Base-by-base conservation (phyloP, 257 asterid species). In the Sherardia arvensis region DNA sequence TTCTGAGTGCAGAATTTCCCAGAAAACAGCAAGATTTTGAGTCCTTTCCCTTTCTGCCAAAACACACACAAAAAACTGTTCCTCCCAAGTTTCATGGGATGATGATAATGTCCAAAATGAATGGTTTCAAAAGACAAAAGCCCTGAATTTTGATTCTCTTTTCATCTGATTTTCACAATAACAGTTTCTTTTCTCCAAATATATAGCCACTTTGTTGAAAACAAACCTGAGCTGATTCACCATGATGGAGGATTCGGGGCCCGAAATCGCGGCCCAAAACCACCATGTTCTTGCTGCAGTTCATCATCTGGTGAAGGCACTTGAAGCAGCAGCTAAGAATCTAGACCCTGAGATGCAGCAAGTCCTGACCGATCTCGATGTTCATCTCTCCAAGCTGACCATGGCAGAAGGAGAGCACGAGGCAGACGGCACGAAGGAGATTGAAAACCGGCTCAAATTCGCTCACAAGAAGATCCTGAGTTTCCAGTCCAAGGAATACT, bases 281-380 rank as follows among this genome's bases (percentile, higher is more conserved):
- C 78, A 67, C 26, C 89, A 84, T 27, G 54, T 84, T 48, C 73
- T 80, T 59, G 83, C 83, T 12, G 95, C 89, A 25, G 83, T 82
- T 36, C 69, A 78, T 59, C 95, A 86, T 76, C 74, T 82, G 68
- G 68, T 82, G 59, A 84, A 77, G 79, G 85, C 82, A 45, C 76
- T 86, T 15, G 76, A 70, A 38, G 74, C 66, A 81, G 79, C 56
- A 49, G 51, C 51, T 8, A 73, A 66, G 64, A 69, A 18, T 66
- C 28, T 82, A 62, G 67, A 66, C 61, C 14, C 49, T 18, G 85
- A 75, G 17, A 59, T 58, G 51, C 79, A 69, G 45, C 76, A 61
- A 64, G 48, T 69, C 18, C 65, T 86, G 3, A 66, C 77, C 4
- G 77, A 78, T 51, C 79, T 84, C 9, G 85, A 74, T 67, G 17